Conservation (phyloP, 169 alveolate genomes). For the Plasmodium vivax region DNA sequence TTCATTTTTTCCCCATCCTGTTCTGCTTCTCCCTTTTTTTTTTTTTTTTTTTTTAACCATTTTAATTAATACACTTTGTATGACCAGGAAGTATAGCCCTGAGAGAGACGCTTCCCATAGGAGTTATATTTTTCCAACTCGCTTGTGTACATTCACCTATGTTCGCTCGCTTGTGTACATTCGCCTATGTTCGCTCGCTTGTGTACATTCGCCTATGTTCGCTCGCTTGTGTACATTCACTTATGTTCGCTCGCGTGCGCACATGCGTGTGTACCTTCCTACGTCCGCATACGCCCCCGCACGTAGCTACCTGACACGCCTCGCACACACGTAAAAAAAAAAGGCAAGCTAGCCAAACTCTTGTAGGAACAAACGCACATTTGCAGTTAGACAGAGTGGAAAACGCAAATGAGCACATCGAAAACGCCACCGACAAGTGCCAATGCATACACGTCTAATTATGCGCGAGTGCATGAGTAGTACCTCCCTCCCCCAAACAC, state of each 20-base stretch:
- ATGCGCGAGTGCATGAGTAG: slow-evolving; percentile 1
- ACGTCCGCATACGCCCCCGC: not conserved
- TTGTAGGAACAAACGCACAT: not conserved
- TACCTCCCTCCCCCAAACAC: not conserved
- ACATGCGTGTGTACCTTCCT: not conserved
- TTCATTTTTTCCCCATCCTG: not conserved
- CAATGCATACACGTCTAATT: not conserved
- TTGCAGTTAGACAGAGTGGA: not conserved
- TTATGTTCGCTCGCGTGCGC: not conserved
- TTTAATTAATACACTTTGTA: not conserved
- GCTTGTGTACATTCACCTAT: not conserved
- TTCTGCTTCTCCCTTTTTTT: not conserved
- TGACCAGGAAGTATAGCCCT: not conserved
- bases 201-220: not conserved
- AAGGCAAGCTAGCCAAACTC: not conserved
- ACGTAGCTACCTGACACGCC: not conserved
- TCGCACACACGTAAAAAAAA: not conserved
- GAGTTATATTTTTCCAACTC: not conserved
- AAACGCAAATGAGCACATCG: not conserved
- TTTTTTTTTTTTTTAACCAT: not conserved
- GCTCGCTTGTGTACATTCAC: not conserved
- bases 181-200: not conserved
- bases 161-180: not conserved
- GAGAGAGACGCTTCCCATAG: not conserved
- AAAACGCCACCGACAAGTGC: not conserved